phyloP scores from a whole-genome alignment of 2,329 filamentous ascomycete genomes.

The Fusarium hostae region DNA sequence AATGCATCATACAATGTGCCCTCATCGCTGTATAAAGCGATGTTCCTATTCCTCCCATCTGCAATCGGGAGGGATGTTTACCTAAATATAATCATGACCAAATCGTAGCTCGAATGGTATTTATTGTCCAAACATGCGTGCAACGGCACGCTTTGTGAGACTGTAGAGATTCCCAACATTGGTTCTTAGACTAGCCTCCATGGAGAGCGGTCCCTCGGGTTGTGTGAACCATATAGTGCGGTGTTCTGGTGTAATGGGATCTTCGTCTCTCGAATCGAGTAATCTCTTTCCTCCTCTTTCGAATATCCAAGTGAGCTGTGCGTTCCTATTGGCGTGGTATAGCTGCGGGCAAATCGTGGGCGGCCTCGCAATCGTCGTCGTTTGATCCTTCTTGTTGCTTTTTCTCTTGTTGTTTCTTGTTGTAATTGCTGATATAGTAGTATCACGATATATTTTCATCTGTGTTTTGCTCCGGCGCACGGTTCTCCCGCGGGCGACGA shows the following conservation, averaged over 20 bases:
- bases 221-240: slow-evolving; percentile 19
- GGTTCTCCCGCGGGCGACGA: slow-evolving; percentile 38
- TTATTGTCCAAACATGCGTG: slow-evolving; percentile 33
- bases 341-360: slow-evolving; percentile 28
- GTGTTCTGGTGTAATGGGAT: slow-evolving; percentile 4
- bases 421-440: slow-evolving; percentile 22
- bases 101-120: not conserved
- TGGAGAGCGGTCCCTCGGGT: slow-evolving; percentile 13
- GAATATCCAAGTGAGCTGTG: slow-evolving; percentile 39
- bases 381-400: slow-evolving; percentile 6
- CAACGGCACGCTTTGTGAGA: slow-evolving; percentile 28
- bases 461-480: slow-evolving; percentile 38
- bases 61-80: not conserved
- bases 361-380: slow-evolving; percentile 9
- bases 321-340: slow-evolving; percentile 36
- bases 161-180: slow-evolving; percentile 27
- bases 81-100: slow-evolving; percentile 18
- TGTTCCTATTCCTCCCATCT: not conserved
- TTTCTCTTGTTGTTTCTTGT: slow-evolving; percentile 23
- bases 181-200: slow-evolving; percentile 17
- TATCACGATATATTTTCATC: slow-evolving; percentile 33
- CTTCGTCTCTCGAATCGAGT: slow-evolving; percentile 19
- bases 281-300: slow-evolving; percentile 38
- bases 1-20: slow-evolving; percentile 38
- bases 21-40: not conserved